Conservation (phyloP, 768 basidiomycete genomes). For the Lentinula edodes region DNA sequence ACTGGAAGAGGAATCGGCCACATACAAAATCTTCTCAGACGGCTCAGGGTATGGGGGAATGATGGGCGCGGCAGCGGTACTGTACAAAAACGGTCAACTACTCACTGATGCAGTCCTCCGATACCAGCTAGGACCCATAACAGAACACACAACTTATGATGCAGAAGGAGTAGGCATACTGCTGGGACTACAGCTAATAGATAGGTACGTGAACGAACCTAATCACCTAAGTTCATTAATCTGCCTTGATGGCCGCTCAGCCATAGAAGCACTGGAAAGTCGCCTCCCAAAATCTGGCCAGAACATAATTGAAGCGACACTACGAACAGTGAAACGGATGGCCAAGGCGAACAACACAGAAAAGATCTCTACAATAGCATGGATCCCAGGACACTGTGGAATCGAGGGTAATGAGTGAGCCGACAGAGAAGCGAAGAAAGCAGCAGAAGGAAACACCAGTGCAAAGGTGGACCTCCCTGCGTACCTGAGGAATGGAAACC, state of each 20-base stretch:
- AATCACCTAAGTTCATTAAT: neutral
- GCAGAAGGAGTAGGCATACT: neutral
- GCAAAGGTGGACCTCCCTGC: neutral
- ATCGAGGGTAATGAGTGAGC: neutral
- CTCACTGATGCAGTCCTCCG: neutral
- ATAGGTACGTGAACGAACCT: neutral
- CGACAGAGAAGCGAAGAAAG: neutral
- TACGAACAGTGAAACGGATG: neutral
- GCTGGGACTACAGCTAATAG: neutral
- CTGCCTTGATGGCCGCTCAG: neutral
- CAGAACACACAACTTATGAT: neutral
- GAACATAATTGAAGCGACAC: neutral
- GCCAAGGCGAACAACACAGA: neutral
- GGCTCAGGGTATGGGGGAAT: constrained; percentile 8
- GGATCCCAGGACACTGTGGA: neutral
- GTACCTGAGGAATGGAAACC: neutral
- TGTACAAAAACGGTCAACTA: neutral
- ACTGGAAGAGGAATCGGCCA: neutral
- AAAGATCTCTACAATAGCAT: neutral
- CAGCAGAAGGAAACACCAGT: neutral
- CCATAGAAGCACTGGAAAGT: neutral
- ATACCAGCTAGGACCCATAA: neutral
- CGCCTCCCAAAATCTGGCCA: neutral
- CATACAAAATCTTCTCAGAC: constrained; percentile 8
- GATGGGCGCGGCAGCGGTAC: constrained; percentile 2